phyloP scores from a whole-genome alignment of 371 early-diverging fungal genomes.

The Saksenaea vasiformis region DNA sequence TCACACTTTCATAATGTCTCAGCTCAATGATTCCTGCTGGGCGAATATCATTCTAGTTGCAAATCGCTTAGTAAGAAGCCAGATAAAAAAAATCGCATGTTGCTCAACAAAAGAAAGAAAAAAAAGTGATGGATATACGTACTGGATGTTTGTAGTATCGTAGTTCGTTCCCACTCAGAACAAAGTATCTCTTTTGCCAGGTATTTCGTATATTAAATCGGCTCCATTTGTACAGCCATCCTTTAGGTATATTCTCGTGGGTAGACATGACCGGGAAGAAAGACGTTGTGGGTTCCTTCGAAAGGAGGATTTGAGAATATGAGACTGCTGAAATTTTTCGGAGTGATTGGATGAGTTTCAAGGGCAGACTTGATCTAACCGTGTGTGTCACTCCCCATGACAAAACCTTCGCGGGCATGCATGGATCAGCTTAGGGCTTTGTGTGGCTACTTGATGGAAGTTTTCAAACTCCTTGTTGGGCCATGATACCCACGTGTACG shows the following conservation, averaged over 20 bases:
- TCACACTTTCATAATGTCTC: constrained; percentile 13
- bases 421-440: not conserved
- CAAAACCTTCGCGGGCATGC: not conserved
- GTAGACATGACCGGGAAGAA: not conserved
- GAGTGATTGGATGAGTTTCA: constrained; percentile 5
- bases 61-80: not conserved
- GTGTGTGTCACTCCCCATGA: constrained; percentile 1
- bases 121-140: not conserved
- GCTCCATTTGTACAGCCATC: constrained; percentile 22
- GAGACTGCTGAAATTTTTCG: constrained; percentile 4
- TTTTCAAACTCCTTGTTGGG: not conserved
- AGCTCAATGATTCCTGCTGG: constrained; percentile 24
- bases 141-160: constrained; percentile 26
- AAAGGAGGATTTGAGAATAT: not conserved
- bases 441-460: not conserved
- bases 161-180: constrained; percentile 19
- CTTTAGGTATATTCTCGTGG: constrained; percentile 8
- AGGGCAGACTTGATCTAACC: not conserved
- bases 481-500: not conserved
- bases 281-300: not conserved
- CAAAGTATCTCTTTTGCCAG: constrained; percentile 24
- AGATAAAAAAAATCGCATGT: not conserved
- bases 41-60: constrained; percentile 20
- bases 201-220: constrained; percentile 12
- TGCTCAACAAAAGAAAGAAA: not conserved